Evolutionary conservation across 2,329 filamentous ascomycete genomes (phyloP).

Genomic region (Ceratocystis lukuohia): DNA sequence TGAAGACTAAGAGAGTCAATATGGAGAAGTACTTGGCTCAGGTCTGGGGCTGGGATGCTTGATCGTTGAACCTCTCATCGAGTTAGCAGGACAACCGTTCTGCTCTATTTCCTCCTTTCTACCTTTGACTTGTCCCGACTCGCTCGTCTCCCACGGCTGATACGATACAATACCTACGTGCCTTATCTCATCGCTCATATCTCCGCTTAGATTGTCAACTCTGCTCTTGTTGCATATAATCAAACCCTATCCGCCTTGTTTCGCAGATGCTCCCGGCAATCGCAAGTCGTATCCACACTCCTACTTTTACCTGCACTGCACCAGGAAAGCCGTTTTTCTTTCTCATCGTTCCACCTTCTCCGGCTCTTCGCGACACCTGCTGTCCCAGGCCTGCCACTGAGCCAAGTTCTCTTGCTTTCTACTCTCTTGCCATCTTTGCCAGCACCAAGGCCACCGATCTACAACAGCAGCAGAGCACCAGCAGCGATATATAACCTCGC

Average conservation of each 20-base stretch:
- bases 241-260: too few relatives aligned
- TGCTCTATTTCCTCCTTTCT: neutral
- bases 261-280: too few relatives aligned
- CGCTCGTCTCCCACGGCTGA: too few relatives aligned
- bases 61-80: neutral
- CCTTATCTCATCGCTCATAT: too few relatives aligned
- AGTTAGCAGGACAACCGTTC: too few relatives aligned
- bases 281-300: too few relatives aligned
- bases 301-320: too few relatives aligned
- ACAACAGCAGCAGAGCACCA: neutral
- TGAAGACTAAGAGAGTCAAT: slow-evolving; percentile 91
- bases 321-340: neutral
- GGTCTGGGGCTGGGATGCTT: slow-evolving; percentile 86
- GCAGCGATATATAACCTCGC: neutral
- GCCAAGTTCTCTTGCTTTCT: neutral
- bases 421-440: neutral
- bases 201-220: too few relatives aligned
- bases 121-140: neutral
- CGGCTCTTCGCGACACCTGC: too few relatives aligned
- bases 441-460: neutral
- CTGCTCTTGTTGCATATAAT: too few relatives aligned
- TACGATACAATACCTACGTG: too few relatives aligned
- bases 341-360: neutral
- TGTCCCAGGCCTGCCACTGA: neutral
- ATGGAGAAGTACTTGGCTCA: slow-evolving; percentile 89